phyloP scores from a whole-genome alignment of 371 early-diverging fungal species.

The Apophysomyces ossiformis region DNA sequence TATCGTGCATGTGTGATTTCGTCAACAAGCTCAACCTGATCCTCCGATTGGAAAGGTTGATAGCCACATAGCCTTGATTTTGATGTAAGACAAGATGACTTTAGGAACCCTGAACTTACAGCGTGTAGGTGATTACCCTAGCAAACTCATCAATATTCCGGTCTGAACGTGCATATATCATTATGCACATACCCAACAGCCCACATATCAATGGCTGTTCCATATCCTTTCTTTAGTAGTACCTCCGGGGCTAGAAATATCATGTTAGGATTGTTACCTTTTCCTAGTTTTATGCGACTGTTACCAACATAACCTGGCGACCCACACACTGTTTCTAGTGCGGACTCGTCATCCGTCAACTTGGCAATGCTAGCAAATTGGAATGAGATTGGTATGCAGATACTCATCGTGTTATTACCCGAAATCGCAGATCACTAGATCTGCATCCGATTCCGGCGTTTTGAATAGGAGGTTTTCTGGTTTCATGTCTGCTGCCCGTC shows the following conservation, averaged over 20 bases:
- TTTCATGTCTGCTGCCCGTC: conserved; percentile 63
- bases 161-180: background rate
- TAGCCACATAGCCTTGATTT: conserved; percentile 59
- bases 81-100: conserved; percentile 18
- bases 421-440: conserved; percentile 67
- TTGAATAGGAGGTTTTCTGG: conserved; percentile 81
- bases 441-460: conserved; percentile 60
- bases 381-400: background rate
- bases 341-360: conserved; percentile 33
- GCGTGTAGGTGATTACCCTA: conserved; percentile 71
- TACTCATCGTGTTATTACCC: conserved; percentile 46
- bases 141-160: background rate
- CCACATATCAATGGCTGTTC: conserved; percentile 88
- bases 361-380: conserved; percentile 8
- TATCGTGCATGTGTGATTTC: conserved; percentile 68
- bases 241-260: conserved; percentile 79
- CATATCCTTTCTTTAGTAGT: conserved; percentile 68
- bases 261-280: background rate
- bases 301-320: conserved; percentile 59
- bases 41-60: conserved; percentile 72
- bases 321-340: conserved; percentile 62
- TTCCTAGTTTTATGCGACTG: background rate
- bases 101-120: conserved; percentile 41
- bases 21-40: conserved; percentile 59
- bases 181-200: conserved; percentile 55